A percentile compares a stretch with the other conserved stretches of the same genome.
Evolutionary conservation across 2,329 filamentous ascomycete genomes (phyloP).

Genomic region (Xylaria polymorpha): DNA sequence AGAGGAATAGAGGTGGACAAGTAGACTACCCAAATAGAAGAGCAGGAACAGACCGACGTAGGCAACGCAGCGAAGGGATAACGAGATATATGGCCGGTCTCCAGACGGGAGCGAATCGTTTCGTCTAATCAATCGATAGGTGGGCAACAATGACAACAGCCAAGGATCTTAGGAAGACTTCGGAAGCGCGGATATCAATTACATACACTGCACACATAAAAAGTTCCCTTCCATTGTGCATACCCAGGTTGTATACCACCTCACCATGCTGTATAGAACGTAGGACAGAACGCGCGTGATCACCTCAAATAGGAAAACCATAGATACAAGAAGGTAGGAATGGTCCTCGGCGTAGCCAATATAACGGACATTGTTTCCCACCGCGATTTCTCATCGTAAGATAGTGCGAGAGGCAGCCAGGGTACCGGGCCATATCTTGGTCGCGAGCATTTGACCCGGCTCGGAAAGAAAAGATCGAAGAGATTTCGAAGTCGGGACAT

Average conservation of each 20-base stretch:
- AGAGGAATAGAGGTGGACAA: slow-evolving; percentile 6
- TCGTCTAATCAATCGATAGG: neutral
- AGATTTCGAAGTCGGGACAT: slow-evolving; percentile 13
- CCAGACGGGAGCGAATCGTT: neutral
- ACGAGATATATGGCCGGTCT: slow-evolving; percentile 23
- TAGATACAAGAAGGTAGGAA: neutral
- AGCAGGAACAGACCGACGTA: slow-evolving; percentile 13
- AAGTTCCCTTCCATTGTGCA: neutral
- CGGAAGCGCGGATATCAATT: slow-evolving; percentile 6
- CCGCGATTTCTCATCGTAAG: neutral
- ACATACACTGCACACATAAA: neutral
- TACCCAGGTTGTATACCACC: slow-evolving; percentile 7
- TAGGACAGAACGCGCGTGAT: neutral
- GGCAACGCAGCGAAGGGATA: slow-evolving; percentile 3
- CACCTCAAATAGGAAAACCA: slow-evolving; percentile 13
- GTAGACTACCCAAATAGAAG: neutral
- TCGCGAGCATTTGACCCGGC: neutral
- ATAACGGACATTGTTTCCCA: slow-evolving; percentile 25
- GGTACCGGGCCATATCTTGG: neutral
- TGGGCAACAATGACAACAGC: neutral
- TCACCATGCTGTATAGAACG: slow-evolving; percentile 2
- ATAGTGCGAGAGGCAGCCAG: neutral
- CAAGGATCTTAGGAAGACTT: neutral
- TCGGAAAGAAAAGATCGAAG: neutral
- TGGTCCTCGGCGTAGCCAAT: slow-evolving; percentile 2